Conservation (phyloP, 1,284 basidiomycete genomes). For the Leccinum angustisporum region DNA sequence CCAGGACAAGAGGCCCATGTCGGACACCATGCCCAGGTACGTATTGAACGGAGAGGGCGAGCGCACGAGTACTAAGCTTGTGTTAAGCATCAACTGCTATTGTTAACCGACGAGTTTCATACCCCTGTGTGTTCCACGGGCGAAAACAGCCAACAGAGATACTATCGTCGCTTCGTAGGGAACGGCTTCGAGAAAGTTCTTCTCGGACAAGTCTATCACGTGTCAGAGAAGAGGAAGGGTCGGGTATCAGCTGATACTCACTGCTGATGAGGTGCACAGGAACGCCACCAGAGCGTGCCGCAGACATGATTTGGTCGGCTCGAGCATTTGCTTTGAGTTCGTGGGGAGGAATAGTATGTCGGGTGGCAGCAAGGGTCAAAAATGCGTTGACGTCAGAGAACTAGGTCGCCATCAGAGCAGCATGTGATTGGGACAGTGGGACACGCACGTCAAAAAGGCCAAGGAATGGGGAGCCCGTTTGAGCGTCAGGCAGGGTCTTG, state of each 20-base stretch:
- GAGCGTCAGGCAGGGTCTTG: conserved; percentile 38
- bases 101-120: conserved; percentile 15
- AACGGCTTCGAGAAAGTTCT: conserved; percentile 69
- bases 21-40: conserved; percentile 61
- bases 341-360: conserved; percentile 61
- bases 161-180: conserved; percentile 62
- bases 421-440: background rate
- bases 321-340: conserved; percentile 58
- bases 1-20: conserved; percentile 61
- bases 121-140: conserved; percentile 71
- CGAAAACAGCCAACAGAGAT: conserved; percentile 62
- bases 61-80: conserved; percentile 49
- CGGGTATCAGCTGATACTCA: conserved; percentile 40
- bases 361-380: conserved; percentile 72
- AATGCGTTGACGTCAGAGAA: conserved; percentile 83
- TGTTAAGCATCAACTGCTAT: conserved; percentile 7
- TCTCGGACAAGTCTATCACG: conserved; percentile 69
- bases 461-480: conserved; percentile 39
- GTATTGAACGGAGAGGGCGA: conserved; percentile 38
- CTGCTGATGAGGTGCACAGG: conserved; percentile 75
- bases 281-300: conserved; percentile 69
- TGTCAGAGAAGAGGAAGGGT: conserved; percentile 3
- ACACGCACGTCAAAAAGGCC: conserved; percentile 74
- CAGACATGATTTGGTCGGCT: conserved; percentile 64
- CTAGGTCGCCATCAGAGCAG: conserved; percentile 39